A percentile compares a stretch with the other conserved stretches of the same genome.
phyloP scores from a whole-genome alignment of 345 rosid species.

The Xanthoceras sorbifolium region DNA sequence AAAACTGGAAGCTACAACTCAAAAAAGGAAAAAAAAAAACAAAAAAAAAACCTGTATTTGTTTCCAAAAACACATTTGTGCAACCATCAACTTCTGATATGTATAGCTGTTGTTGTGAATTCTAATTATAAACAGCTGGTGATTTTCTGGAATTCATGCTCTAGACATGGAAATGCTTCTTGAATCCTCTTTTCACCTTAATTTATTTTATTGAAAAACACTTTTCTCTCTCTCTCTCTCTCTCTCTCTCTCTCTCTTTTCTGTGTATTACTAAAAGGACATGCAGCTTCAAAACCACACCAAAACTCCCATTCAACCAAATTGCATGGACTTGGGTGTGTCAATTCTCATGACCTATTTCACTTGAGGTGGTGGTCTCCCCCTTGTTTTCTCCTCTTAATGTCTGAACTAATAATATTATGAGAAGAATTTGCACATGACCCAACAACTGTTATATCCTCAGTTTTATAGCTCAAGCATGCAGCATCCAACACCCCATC shows the following conservation, averaged over 20 bases:
- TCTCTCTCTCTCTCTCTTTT: slow-evolving; percentile 3
- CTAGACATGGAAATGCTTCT: slow-evolving; percentile 9
- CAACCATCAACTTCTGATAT: slow-evolving; percentile 2
- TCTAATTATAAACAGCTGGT: slow-evolving; percentile 20
- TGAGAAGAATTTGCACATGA: slow-evolving; percentile 62
- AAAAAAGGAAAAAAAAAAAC: background rate
- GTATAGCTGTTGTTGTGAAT: background rate
- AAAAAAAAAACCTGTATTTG: background rate
- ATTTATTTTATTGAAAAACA: slow-evolving; percentile 16
- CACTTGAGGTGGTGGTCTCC: slow-evolving; percentile 16
- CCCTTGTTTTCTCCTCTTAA: slow-evolving; percentile 45
- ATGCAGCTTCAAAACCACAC: slow-evolving; percentile 17
- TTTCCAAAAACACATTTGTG: background rate
- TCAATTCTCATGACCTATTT: slow-evolving; percentile 29
- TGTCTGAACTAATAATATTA: slow-evolving; percentile 31
- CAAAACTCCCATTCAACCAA: slow-evolving; percentile 32
- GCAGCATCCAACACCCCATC: slow-evolving; percentile 73
- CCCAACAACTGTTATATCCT: slow-evolving; percentile 62
- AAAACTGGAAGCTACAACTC: slow-evolving; percentile 5
- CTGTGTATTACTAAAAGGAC: background rate
- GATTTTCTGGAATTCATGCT: slow-evolving; percentile 17
- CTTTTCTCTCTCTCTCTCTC: background rate
- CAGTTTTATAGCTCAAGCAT: slow-evolving; percentile 74
- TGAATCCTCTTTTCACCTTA: slow-evolving; percentile 11
- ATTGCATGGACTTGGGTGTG: slow-evolving; percentile 24